Evolutionary conservation across 257 asterid species (phyloP), one percentile per base, ranked within the genome.

Genomic region (Lantana camara): DNA sequence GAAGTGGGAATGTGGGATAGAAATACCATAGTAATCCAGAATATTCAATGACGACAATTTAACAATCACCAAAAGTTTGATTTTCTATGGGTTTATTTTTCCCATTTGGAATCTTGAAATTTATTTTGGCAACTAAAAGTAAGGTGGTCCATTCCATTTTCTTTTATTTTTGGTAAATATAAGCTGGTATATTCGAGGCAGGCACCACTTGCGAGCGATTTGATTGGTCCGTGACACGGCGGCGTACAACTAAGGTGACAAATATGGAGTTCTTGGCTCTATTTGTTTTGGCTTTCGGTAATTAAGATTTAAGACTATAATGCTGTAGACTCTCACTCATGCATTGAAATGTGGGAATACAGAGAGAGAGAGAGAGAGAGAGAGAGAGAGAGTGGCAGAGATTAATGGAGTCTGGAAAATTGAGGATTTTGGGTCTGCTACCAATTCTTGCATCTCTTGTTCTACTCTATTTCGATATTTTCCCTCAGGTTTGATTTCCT

Each of bases 381-480:
- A n/a, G n/a, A 51, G 74, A 13, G 60, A 30, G 68, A 51, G 49
- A 32, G 67, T 8, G 63, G 79, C 35, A 37, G 74, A 64, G 60
- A 72, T 50, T 64, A 47, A 56, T 89, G 98, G 81, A 78, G 64
- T 73, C 87, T 34, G 76, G 77, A 61, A 80, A 83, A 70, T 77
- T 72, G 84, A 71, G 72, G 67, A 23, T 83, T 71, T 47, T 82
- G 22, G 89, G 95, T 68, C 74, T 84, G 68, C 63, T 90, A 58
- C 99, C 97, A 1, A 58, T 94, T 67, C 82, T 90, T 60, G 81
- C 79, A 21, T 87, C 95, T 74, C 76, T 80, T 55, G 8, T 79
- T 46, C 73, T 85, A 13, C 76, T 85, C 71, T 78, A 77, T 52
- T 68, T 84, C 69, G 86, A 90, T 59, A 37, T 76, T 59, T 70